These are phyloP conservation scores for Colletotrichum nymphaeae DNA, from an alignment of 2,329 filamentous ascomycete genomes.

Conservation along the genomic window DNA sequence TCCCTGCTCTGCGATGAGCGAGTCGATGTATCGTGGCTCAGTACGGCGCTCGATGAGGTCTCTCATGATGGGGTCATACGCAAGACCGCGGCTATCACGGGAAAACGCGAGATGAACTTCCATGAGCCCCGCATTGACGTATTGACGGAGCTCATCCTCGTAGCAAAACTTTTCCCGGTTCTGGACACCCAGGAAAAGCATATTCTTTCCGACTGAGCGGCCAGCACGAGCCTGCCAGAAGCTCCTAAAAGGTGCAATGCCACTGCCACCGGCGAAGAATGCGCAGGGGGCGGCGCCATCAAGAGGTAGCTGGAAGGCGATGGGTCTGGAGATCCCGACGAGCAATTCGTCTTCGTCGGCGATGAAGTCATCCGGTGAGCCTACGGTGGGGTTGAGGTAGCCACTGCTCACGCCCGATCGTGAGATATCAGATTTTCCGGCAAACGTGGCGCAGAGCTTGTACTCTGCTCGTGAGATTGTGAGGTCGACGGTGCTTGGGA, in stretches of 20 bases:
- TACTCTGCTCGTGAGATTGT: slow-evolving; percentile 64
- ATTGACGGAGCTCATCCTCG: slow-evolving; percentile 58
- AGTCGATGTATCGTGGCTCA: slow-evolving; percentile 63
- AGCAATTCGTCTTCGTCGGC: slow-evolving; percentile 58
- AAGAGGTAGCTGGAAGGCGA: slow-evolving; percentile 63
- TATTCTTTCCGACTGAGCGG: slow-evolving; percentile 55
- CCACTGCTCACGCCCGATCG: slow-evolving; percentile 63
- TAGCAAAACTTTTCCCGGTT: slow-evolving; percentile 64
- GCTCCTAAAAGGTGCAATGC: slow-evolving; percentile 64
- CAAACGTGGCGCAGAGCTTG: slow-evolving; percentile 56
- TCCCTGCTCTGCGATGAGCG: slow-evolving; percentile 62
- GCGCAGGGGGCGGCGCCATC: slow-evolving; percentile 62
- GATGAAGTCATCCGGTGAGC: slow-evolving; percentile 50
- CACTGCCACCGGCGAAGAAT: slow-evolving; percentile 65
- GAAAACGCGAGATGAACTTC: slow-evolving; percentile 66
- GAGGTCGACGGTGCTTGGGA: slow-evolving; percentile 62
- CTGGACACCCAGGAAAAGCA: slow-evolving; percentile 64
- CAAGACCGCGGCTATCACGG: slow-evolving; percentile 58
- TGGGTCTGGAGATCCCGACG: slow-evolving; percentile 62
- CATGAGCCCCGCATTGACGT: slow-evolving; percentile 59
- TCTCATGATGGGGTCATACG: slow-evolving; percentile 51
- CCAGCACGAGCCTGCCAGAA: slow-evolving; percentile 63
- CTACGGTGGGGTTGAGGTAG: slow-evolving; percentile 63
- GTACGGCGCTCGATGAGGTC: slow-evolving; percentile 62
- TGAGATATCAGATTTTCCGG: slow-evolving; percentile 43